Conservation (phyloP, 2,329 filamentous ascomycete species). For the Domatiomyces catenatus region DNA sequence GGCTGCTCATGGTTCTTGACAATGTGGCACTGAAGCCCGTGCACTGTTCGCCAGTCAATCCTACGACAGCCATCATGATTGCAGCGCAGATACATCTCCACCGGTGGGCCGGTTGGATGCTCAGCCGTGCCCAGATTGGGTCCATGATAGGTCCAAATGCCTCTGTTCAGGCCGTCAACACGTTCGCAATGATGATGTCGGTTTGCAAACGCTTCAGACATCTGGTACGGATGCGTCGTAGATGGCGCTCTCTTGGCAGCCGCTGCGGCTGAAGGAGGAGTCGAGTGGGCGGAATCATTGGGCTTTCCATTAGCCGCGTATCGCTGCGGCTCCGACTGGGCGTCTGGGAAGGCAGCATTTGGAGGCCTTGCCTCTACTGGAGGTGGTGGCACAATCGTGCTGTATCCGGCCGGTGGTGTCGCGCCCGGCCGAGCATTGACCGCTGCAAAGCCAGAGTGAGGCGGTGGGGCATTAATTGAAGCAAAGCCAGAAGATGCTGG, state of each 20-base stretch:
- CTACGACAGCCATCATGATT: constrained; percentile 16
- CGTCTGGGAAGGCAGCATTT: background rate
- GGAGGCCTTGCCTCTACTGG: background rate
- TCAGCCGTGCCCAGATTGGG: constrained; percentile 12
- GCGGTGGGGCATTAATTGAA: constrained; percentile 13
- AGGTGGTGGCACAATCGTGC: background rate
- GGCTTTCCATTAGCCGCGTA: background rate
- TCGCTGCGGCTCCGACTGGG: background rate
- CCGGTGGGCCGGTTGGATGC: constrained; percentile 11
- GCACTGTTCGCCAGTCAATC: constrained; percentile 18
- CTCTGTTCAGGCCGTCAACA: constrained; percentile 14
- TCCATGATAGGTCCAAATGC: constrained; percentile 17
- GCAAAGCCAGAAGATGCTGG: constrained; percentile 13
- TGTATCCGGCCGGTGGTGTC: constrained; percentile 5
- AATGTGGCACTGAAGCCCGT: constrained; percentile 18
- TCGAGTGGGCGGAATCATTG: constrained; percentile 3
- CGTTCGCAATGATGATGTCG: constrained; percentile 18
- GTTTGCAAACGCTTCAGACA: constrained; percentile 18
- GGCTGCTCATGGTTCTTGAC: constrained; percentile 17
- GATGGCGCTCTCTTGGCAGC: constrained; percentile 14
- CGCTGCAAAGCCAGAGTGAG: constrained; percentile 12
- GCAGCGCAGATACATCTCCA: constrained; percentile 17
- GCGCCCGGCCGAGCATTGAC: constrained; percentile 11
- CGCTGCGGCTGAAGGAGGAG: constrained; percentile 3
- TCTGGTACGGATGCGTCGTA: constrained; percentile 17